Evolutionary conservation across 192 early-diverging fungal species (phyloP), one percentile per base, ranked within the genome.

Genomic region (Coemansia umbellata): DNA sequence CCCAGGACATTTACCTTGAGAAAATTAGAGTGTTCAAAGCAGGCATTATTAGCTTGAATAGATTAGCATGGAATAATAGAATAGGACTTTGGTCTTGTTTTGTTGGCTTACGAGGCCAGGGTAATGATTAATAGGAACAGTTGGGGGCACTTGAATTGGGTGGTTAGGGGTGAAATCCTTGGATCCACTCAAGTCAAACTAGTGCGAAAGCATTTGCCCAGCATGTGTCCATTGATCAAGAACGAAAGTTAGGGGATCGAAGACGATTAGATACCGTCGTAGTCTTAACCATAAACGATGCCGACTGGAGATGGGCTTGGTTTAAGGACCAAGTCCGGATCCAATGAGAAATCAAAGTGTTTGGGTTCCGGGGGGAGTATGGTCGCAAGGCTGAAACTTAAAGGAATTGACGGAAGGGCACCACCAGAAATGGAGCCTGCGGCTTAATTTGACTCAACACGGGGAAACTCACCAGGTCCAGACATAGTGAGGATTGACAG

Each of bases 81-180:
- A 82, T 81, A 84, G 65, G 80, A 84, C 75, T 57, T 65, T 37
- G 74, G 80, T 83, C 78, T 73, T 81, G 78, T 79, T 82, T 82
- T 68, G 78, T 82, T 80, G 80, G 78, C 80, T 82, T 81, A 75
- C 55, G 48, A 48, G 66, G 55, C 66, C 65, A 65, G 72, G 79
- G 79, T 86, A 85, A 87, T 84, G 82, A 85, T 87, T 84, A 87
- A 82, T 85, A 84, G 85, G 79, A 82, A 84, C 81, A 84, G 83
- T 85, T 84, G 82, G 84, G 81, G 83, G 83, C 82, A 88, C 84
- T 88, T 80, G 83, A 78, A 87, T 85, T 84, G 81, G 77, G 78
- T 82, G 80, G 82, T 82, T 80, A 84, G 82, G 86, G 86, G 82
- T 88, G 84, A 87, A 88, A 88, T 87, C 86, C 85, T 85, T 88